Evolutionary conservation across 441 rosid genomes (phyloP), one percentile per base, ranked within the genome.

Genomic region (Syzygium malaccense): DNA sequence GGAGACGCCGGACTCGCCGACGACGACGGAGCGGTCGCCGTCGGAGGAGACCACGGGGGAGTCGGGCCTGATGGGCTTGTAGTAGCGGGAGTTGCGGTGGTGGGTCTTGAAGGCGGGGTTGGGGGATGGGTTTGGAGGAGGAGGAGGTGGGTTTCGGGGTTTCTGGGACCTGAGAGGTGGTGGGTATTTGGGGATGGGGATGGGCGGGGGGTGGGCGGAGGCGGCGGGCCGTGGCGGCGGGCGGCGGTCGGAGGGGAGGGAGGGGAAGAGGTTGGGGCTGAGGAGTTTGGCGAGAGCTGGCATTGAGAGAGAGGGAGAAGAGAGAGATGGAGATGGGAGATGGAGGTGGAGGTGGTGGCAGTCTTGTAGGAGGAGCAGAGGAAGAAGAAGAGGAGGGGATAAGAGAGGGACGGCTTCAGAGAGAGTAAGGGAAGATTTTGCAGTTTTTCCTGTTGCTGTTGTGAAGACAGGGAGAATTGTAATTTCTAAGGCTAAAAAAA

Each of bases 1-100:
- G 14, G 99, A 96, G 30, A 96, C 94, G 78, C 99, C 99, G 86
- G 96, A 95, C n/a, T 96, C 96, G 23, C 97, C 96, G 86, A 96
- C 86, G 37, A 94, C 11, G 88, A 97, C 96, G 48, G 95, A 86
- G 86, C 99, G 98, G 53, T 93, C 96, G 19, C 98, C 98, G 8
- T 96, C 96, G 0, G 96, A 89, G 4, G 96, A 87, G 87, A 95
- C 89, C 55, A 95, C 51, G 20, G 75, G 94, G 57, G 79, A 85
- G 30, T 96, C 96, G 26, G 92, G 93, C 20, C 89, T 92, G 71
- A 97, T 95, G 7, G 98, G 98, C 68, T 94, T 97, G 92, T 93
- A 92, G 96, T 96, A 96, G 90, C 91, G 92, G 55, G 98, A 90
- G 6, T 91, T 91, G 37, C 92, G 93, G 93, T 96, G 98, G 28